Evolutionary conservation across 2,329 filamentous ascomycete species (phyloP).

Genomic region (Teratosphaeria gauchensis): DNA sequence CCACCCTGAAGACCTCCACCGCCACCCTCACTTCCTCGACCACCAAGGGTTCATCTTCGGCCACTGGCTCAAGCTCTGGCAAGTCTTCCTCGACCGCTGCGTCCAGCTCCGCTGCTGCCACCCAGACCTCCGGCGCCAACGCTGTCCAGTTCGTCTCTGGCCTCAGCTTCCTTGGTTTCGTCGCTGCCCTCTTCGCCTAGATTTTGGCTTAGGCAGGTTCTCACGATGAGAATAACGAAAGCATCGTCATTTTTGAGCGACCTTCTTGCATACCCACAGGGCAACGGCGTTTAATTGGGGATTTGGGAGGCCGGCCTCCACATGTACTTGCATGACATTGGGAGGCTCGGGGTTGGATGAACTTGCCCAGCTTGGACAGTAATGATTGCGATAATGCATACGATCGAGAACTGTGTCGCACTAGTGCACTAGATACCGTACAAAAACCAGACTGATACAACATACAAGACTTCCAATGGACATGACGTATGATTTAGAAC

Average conservation of each 20-base stretch:
- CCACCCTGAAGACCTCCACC: neutral
- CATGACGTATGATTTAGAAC: neutral
- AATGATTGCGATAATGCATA: neutral
- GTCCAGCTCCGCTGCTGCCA: neutral
- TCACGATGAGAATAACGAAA: neutral
- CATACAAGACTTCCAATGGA: neutral
- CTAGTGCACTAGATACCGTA: neutral
- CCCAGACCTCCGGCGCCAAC: neutral
- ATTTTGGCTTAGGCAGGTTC: neutral
- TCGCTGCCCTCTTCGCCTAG: constrained; percentile 1
- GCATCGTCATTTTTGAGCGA: neutral
- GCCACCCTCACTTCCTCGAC: neutral
- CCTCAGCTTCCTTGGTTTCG: constrained; percentile 1
- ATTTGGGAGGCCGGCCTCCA: neutral
- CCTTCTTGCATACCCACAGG: neutral
- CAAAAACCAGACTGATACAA: neutral
- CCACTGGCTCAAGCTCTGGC: neutral
- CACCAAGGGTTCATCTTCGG: neutral
- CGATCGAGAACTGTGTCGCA: neutral
- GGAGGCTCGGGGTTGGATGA: neutral
- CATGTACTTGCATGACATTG: neutral
- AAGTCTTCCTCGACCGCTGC: neutral
- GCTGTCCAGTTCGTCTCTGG: neutral
- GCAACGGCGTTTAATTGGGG: neutral
- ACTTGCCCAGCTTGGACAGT: neutral